Conservation (phyloP, 192 early-diverging fungal genomes). For the Entomortierella chlamydospora region DNA sequence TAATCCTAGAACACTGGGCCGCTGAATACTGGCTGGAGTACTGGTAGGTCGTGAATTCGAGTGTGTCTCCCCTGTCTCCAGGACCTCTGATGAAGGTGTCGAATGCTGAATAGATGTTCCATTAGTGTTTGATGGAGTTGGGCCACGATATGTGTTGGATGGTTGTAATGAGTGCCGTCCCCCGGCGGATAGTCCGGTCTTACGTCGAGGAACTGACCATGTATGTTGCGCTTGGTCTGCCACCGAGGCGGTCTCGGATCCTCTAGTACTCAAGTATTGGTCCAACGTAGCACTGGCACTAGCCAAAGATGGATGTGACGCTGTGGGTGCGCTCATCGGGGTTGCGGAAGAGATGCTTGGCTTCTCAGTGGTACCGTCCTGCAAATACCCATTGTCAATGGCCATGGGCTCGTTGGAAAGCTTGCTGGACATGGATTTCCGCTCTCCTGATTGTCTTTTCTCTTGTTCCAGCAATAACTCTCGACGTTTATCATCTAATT, state of each 20-base stretch:
- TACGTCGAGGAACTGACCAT: conserved; percentile 25
- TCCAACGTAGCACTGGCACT: background rate
- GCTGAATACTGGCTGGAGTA: background rate
- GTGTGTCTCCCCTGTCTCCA: background rate
- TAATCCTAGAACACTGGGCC: background rate
- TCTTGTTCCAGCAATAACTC: conserved; percentile 12
- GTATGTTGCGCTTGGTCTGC: background rate
- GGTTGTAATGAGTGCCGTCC: conserved; percentile 31
- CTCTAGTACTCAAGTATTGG: background rate
- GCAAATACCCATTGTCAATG: conserved; percentile 7
- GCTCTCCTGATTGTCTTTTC: conserved; percentile 1
- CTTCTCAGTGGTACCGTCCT: conserved; percentile 3
- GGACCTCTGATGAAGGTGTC: background rate
- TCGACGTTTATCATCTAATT: conserved; percentile 17
- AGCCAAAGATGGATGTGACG: no score
- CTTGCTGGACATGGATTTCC: background rate
- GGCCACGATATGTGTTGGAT: background rate
- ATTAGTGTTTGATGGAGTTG: background rate
- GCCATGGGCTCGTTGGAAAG: conserved; percentile 9
- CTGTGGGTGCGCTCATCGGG: background rate
- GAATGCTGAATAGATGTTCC: background rate
- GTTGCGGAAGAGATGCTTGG: background rate
- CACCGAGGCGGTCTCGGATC: background rate
- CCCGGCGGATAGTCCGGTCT: conserved; percentile 30
- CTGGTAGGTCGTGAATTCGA: background rate